A percentile compares a stretch with the other conserved stretches of the same genome.
These are phyloP conservation scores for Nakaseomyces glabratus DNA, from an alignment of 1,139 yeast species.

Conservation along the genomic window DNA sequence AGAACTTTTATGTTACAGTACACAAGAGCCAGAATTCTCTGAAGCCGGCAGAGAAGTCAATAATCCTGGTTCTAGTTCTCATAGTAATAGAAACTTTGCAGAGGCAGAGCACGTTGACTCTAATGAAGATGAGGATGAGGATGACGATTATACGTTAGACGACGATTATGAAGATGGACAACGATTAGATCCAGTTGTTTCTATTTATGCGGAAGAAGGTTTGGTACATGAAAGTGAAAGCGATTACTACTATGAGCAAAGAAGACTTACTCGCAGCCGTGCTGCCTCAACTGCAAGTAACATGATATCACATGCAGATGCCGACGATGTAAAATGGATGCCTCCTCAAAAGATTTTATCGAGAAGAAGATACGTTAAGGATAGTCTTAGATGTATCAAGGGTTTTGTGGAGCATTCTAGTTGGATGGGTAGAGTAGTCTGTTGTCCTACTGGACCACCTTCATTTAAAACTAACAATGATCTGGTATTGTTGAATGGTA, in stretches of 20 bases:
- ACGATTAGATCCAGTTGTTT: slow-evolving; percentile 5
- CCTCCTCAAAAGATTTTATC: slow-evolving; percentile 39
- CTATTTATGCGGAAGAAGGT: slow-evolving; percentile 16
- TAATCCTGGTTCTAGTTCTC: background rate
- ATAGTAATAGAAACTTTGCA: too few species aligned
- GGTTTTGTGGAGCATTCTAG: slow-evolving; percentile 45
- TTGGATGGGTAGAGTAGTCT: slow-evolving; percentile 45
- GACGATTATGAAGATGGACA: slow-evolving; percentile 10
- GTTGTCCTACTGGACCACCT: slow-evolving; percentile 36
- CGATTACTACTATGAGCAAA: slow-evolving; percentile 28
- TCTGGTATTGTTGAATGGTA: background rate
- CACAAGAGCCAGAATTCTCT: too few species aligned
- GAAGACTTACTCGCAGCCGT: slow-evolving; percentile 14
- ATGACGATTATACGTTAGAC: slow-evolving; percentile 11
- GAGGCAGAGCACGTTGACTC: too few species aligned
- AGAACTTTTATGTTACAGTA: too few species aligned
- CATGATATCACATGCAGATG: slow-evolving; percentile 21
- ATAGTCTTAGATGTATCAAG: slow-evolving; percentile 50
- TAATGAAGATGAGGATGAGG: slow-evolving; percentile 10
- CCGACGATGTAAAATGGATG: slow-evolving; percentile 39
- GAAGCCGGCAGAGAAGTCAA: background rate
- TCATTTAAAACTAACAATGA: slow-evolving; percentile 21
- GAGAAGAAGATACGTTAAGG: slow-evolving; percentile 41
- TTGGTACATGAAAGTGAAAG: slow-evolving; percentile 33
- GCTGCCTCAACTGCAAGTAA: slow-evolving; percentile 22